Evolutionary conservation across 768 basidiomycete genomes (phyloP).

Genomic region (Mycena haematopus): DNA sequence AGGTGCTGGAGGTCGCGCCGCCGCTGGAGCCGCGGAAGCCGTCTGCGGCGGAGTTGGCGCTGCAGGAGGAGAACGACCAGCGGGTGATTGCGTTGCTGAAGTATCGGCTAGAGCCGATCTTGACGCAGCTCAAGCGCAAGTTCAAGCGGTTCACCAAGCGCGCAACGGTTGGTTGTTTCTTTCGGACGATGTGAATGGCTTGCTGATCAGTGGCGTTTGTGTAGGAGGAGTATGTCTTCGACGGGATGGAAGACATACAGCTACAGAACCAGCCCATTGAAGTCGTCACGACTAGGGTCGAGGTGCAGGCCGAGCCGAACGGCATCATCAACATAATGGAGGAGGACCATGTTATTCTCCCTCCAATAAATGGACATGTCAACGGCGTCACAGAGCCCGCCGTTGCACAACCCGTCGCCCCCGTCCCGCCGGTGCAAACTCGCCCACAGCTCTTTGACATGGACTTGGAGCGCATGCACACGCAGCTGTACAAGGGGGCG

Average conservation of each 20-base stretch:
- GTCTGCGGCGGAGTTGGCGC: constrained; percentile 78
- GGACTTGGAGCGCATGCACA: constrained; percentile 92
- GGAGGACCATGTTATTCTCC: constrained; percentile 42
- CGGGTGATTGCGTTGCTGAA: constrained; percentile 81
- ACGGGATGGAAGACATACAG: constrained; percentile 38
- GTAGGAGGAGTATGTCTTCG: constrained; percentile 80
- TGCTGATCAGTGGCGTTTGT: constrained; percentile 20
- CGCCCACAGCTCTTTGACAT: constrained; percentile 74
- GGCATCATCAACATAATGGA: constrained; percentile 52
- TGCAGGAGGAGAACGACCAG: constrained; percentile 85
- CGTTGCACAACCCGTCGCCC: constrained; percentile 37
- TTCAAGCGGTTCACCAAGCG: constrained; percentile 89
- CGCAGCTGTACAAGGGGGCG: constrained; percentile 81
- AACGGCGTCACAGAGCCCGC: constrained; percentile 42
- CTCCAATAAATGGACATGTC: constrained; percentile 42
- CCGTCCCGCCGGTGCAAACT: constrained; percentile 44
- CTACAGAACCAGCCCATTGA: constrained; percentile 39
- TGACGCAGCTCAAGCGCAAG: constrained; percentile 90
- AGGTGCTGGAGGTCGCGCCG: constrained; percentile 87
- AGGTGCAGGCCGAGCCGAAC: constrained; percentile 46
- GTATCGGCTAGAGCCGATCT: constrained; percentile 86
- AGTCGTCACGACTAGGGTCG: constrained; percentile 44
- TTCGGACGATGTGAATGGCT: constrained; percentile 9
- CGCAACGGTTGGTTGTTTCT: constrained; percentile 63
- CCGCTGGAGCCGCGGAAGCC: constrained; percentile 87